Evolutionary conservation across 2,329 filamentous ascomycete species (phyloP).

Genomic region (Chalaropsis thielavioides): DNA sequence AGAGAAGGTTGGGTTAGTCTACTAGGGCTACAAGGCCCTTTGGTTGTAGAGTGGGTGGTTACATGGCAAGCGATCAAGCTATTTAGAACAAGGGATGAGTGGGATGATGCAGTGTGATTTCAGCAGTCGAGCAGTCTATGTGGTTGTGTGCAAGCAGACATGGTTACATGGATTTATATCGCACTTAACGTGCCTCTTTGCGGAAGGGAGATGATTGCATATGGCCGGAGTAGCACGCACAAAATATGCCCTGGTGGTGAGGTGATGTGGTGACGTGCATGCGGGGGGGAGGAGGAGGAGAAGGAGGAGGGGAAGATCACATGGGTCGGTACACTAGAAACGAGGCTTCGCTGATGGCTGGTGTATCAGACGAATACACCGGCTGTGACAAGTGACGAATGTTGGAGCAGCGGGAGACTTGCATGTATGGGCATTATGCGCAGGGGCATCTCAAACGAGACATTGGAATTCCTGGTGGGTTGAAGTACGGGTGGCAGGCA

Average conservation of each 20-base stretch:
- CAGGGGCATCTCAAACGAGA: neutral
- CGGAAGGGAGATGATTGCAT: no score
- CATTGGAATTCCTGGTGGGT: neutral
- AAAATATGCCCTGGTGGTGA: no score
- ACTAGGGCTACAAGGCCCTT: neutral
- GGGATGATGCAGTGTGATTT: no score
- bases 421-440: neutral
- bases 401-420: neutral
- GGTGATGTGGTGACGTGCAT: neutral
- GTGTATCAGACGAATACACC: constrained; percentile 1
- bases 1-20: neutral
- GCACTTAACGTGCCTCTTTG: no score
- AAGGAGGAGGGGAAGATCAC: no score
- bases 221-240: no score
- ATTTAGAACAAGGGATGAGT: no score
- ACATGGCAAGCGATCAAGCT: neutral
- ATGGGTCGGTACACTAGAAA: neutral
- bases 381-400: neutral
- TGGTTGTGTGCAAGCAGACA: no score
- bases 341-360: neutral
- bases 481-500: neutral
- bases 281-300: no score
- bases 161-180: no score
- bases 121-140: no score
- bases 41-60: no score